phyloP scores from a whole-genome alignment of 176 grass and related monocot genomes.

The Rhynchospora tenuis region DNA sequence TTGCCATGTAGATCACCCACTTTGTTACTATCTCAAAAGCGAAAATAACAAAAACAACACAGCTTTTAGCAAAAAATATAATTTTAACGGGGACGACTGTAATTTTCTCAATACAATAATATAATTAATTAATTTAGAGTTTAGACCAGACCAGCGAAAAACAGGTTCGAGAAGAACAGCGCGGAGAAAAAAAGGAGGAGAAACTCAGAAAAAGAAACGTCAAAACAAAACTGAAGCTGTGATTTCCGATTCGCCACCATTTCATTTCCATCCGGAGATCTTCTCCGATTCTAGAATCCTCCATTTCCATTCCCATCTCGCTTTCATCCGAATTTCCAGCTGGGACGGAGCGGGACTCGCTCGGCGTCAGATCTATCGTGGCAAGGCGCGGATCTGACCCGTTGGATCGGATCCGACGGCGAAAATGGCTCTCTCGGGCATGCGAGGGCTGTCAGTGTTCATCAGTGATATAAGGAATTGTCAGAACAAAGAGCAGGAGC shows the following conservation, averaged over 20 bases:
- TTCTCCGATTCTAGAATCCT: neutral
- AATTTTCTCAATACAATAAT: conserved; percentile 8
- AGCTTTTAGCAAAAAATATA: neutral
- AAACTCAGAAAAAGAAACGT: conserved; percentile 1
- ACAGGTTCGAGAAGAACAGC: conserved; percentile 23
- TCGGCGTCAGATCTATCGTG: conserved; percentile 46
- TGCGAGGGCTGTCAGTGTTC: conserved; percentile 96
- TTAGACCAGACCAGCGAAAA: conserved; percentile 24
- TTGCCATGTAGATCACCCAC: too few species aligned
- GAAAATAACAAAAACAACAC: too few species aligned
- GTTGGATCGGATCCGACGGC: conserved; percentile 21
- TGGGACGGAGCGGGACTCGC: neutral
- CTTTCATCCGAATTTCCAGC: neutral
- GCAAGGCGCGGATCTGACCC: conserved; percentile 52
- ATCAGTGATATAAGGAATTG: conserved; percentile 99
- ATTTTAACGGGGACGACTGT: neutral
- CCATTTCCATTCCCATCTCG: neutral
- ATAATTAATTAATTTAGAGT: conserved; percentile 21
- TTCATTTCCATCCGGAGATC: neutral
- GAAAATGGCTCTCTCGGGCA: conserved; percentile 92
- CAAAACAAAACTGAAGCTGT: conserved; percentile 21
- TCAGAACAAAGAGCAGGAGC: conserved; percentile 99
- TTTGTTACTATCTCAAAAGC: too few species aligned
- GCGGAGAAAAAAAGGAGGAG: conserved; percentile 9
- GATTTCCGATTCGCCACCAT: neutral